These are phyloP conservation scores for Endoconidiophora polonica DNA, from an alignment of 2,329 filamentous ascomycete species.

Conservation along the genomic window DNA sequence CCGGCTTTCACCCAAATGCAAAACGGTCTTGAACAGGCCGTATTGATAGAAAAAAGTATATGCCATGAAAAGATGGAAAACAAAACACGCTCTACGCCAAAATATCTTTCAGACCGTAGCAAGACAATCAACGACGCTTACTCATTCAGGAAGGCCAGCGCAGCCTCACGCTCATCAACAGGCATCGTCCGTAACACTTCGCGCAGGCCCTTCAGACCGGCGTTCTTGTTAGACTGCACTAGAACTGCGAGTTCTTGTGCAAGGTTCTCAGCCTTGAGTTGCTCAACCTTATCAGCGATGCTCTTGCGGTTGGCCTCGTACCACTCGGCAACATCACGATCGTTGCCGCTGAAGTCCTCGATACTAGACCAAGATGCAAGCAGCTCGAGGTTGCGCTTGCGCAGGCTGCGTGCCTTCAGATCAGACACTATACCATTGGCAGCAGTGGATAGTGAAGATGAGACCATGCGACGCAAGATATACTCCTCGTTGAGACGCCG, in stretches of 20 bases:
- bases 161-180: slow-evolving; percentile 70
- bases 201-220: slow-evolving; percentile 70
- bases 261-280: slow-evolving; percentile 57
- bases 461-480: slow-evolving; percentile 74
- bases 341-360: slow-evolving; percentile 58
- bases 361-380: slow-evolving; percentile 74
- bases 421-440: slow-evolving; percentile 20
- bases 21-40: neutral
- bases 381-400: slow-evolving; percentile 52
- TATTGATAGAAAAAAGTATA: neutral
- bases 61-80: slow-evolving; percentile 1
- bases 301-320: slow-evolving; percentile 86
- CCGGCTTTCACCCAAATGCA: neutral
- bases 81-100: slow-evolving; percentile 2
- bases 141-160: slow-evolving; percentile 44
- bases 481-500: slow-evolving; percentile 94
- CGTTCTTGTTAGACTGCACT: slow-evolving; percentile 37
- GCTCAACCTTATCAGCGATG: slow-evolving; percentile 70
- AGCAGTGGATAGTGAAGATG: slow-evolving; percentile 22
- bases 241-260: slow-evolving; percentile 29
- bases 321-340: slow-evolving; percentile 77
- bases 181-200: slow-evolving; percentile 76
- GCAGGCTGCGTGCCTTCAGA: slow-evolving; percentile 33
- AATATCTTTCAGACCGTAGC: neutral
- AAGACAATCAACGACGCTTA: slow-evolving; percentile 15